Evolutionary conservation across 1,139 yeast species (phyloP), one percentile per base, ranked within the genome.

Genomic region (Hyphopichia fennica): DNA sequence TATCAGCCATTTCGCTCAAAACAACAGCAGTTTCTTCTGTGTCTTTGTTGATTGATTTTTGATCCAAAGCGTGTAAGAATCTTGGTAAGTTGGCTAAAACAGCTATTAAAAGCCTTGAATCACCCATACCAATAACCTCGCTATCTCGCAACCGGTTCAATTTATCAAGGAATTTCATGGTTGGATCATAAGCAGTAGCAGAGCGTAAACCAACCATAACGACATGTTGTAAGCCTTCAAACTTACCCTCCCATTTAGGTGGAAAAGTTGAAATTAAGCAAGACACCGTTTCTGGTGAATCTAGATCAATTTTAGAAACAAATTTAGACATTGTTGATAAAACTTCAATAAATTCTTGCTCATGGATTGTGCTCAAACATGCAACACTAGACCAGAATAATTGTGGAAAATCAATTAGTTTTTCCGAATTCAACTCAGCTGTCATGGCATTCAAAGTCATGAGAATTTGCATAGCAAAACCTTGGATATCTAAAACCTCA

Each of bases 311-410:
- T 58, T 91, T 91, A 11, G 91, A 82, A 19, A 93, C 79, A 56
- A 91, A 85, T 53, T 87, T 89, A 30, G 90, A 81, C 57, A 93
- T 67, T 2, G 95, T 82, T 0, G 95, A 85, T 34, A 93, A 67
- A 0, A 87, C 87, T 57, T 93, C 99, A 41, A 89, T 81, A 56
- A 87, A 95, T 57, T 95, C 99, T 53, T 86, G 91, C 60, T 95
- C 99, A 54, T 90, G 96, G 30, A 90, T 78, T 0, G 97, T 89
- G 43, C 86, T 84, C 51, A 93, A 68, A 54, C 97, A 87, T 1
- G 99, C 99, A 23, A 91, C 95, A 27, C 95, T 82, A 1, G 93
- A 87, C 99, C 99, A 95, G 59, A 93, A 95, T 33, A 93, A 66
- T 58, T 91, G 98, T 0, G 99, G 99, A 60, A 85, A 89, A 50